These are phyloP conservation scores for Penicillium dipodomyicola DNA, from an alignment of 495 filamentous ascomycete genomes.

Conservation along the genomic window DNA sequence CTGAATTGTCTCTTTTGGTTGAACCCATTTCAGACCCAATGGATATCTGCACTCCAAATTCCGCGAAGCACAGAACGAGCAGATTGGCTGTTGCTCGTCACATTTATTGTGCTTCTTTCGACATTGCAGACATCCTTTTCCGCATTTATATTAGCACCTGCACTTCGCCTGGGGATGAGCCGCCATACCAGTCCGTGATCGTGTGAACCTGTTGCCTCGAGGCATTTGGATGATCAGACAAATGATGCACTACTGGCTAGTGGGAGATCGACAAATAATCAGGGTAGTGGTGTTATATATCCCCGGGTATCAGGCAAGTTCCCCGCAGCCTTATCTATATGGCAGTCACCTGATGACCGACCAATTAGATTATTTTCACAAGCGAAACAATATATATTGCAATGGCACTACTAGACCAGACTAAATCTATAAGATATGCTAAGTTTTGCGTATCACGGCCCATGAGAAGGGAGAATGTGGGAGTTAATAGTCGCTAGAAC, in stretches of 20 bases:
- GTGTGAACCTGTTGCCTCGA: slow-evolving; percentile 18
- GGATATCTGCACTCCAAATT: slow-evolving; percentile 22
- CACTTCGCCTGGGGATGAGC: not conserved
- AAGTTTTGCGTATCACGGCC: not conserved
- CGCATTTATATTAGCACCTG: not conserved
- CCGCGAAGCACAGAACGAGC: slow-evolving; percentile 22
- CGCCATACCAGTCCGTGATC: slow-evolving; percentile 25
- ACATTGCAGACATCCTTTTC: slow-evolving; percentile 27
- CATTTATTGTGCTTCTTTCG: slow-evolving; percentile 30
- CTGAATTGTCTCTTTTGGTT: slow-evolving; percentile 13
- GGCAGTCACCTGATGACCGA: not conserved
- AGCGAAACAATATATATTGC: not conserved
- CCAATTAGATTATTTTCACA: not conserved
- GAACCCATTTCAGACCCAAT: slow-evolving; percentile 26
- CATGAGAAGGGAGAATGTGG: not conserved
- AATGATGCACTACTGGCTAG: not conserved
- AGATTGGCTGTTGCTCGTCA: slow-evolving; percentile 24
- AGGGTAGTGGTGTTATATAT: not conserved
- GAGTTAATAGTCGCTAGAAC: not conserved
- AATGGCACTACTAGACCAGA: not conserved
- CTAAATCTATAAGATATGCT: not conserved
- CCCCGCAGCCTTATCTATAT: slow-evolving; percentile 5
- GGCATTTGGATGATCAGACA: not conserved
- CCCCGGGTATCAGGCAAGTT: not conserved
- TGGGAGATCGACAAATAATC: not conserved